Conservation (phyloP, 345 rosid species). For the Toxicodendron radicans region DNA sequence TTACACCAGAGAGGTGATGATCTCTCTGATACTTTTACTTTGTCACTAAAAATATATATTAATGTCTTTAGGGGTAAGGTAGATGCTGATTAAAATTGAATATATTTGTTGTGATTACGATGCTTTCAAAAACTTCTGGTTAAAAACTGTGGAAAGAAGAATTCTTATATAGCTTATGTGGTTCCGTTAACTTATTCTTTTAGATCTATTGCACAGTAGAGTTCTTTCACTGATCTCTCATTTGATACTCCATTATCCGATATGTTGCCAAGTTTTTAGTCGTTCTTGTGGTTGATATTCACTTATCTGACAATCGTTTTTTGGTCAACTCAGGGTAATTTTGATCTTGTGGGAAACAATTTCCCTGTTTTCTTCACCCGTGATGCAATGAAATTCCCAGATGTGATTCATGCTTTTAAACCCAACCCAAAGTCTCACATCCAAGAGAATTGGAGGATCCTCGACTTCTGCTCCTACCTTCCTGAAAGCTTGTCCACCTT, state of each 20-base stretch:
- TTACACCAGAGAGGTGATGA: constrained; percentile 89
- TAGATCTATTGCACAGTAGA: too few relatives aligned
- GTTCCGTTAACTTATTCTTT: too few relatives aligned
- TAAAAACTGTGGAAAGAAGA: too few relatives aligned
- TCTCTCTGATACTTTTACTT: not conserved
- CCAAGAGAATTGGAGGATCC: constrained; percentile 94
- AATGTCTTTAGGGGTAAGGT: too few relatives aligned
- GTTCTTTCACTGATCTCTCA: too few relatives aligned
- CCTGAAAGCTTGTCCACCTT: constrained; percentile 94
- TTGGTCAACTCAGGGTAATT: constrained; percentile 69
- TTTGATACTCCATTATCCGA: too few relatives aligned
- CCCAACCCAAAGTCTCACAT: constrained; percentile 95
- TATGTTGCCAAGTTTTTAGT: not conserved
- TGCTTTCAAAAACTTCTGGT: too few relatives aligned
- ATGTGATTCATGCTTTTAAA: constrained; percentile 87
- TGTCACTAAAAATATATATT: too few relatives aligned
- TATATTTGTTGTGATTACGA: too few relatives aligned
- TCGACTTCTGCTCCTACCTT: constrained; percentile 87
- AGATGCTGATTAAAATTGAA: too few relatives aligned
- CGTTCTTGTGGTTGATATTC: not conserved
- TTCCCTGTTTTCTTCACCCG: constrained; percentile 94
- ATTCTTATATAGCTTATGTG: too few relatives aligned
- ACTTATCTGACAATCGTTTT: not conserved
- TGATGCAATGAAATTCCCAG: constrained; percentile 97
- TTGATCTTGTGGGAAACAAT: constrained; percentile 98